These are phyloP conservation scores for Gryganskiella cystojenkinii DNA, from an alignment of 192 early-diverging fungal species.

Conservation along the genomic window DNA sequence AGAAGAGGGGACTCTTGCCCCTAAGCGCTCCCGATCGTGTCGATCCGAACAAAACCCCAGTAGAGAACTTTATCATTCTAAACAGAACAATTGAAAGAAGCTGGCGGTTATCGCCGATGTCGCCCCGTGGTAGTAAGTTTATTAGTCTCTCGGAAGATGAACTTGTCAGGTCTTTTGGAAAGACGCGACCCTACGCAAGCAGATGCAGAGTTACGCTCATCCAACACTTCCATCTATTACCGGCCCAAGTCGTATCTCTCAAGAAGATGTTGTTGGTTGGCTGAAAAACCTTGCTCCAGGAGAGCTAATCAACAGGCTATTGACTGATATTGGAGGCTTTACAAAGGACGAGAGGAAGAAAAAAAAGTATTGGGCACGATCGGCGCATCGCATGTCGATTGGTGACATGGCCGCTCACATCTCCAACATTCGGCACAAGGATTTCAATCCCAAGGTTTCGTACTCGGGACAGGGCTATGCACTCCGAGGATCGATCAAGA, in stretches of 20 bases:
- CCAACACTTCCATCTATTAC: neutral
- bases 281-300: neutral
- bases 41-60: too few relatives aligned
- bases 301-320: slow-evolving; percentile 5
- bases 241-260: neutral
- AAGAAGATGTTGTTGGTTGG: neutral
- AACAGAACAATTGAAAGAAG: neutral
- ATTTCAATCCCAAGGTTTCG: neutral
- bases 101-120: neutral
- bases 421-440: neutral
- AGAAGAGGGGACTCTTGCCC: too few relatives aligned
- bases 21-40: too few relatives aligned
- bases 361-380: neutral
- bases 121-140: neutral
- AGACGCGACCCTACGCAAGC: neutral
- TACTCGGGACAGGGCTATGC: slow-evolving; percentile 5
- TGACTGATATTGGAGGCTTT: slow-evolving; percentile 13
- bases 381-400: neutral
- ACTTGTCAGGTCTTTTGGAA: slow-evolving; percentile 8
- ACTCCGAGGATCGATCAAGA: slow-evolving; percentile 11
- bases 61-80: too few relatives aligned
- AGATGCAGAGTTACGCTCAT: neutral
- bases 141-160: slow-evolving; percentile 1
- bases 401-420: neutral
- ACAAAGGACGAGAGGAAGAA: neutral